Evolutionary conservation across 306 rosid genomes (phyloP).

Genomic region (Astragalus glycyphyllos): DNA sequence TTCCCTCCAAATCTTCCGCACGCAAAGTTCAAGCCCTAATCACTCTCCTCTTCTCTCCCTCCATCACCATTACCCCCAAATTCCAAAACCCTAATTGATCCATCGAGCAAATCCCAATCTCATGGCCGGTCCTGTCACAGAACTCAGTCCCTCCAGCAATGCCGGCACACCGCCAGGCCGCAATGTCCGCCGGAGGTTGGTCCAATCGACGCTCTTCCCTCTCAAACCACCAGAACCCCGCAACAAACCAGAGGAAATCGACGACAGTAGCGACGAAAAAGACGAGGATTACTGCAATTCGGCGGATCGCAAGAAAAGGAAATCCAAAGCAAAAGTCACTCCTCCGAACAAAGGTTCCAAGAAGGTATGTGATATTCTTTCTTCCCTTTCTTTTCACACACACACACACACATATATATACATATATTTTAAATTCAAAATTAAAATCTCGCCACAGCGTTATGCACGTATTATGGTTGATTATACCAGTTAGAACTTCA

Average conservation of each 20-base stretch:
- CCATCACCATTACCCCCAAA: conserved; percentile 9
- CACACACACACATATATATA: no score
- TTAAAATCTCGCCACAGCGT: not conserved
- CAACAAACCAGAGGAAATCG: conserved; percentile 45
- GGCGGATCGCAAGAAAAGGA: conserved; percentile 57
- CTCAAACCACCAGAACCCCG: conserved; percentile 51
- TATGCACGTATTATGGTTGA: conserved; percentile 1
- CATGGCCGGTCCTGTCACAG: conserved; percentile 39
- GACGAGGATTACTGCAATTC: conserved; percentile 58
- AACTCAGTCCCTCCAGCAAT: conserved; percentile 33
- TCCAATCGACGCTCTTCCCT: conserved; percentile 77
- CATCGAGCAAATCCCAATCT: not conserved
- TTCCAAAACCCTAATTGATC: conserved; percentile 36
- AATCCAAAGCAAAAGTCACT: conserved; percentile 49
- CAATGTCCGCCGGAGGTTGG: conserved; percentile 54
- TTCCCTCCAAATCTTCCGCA: conserved; percentile 42
- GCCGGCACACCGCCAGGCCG: conserved; percentile 45
- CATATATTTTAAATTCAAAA: not conserved
- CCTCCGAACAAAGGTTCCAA: conserved; percentile 54
- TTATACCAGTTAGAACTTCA: not conserved
- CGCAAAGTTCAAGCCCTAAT: not conserved
- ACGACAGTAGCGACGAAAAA: conserved; percentile 37
- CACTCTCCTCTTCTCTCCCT: not conserved
- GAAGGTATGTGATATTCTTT: conserved; percentile 56
- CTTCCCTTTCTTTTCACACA: not conserved